A percentile compares a stretch with the other conserved stretches of the same genome.
Conservation (phyloP, 306 rosid species). For the Ormosia emarginata region DNA sequence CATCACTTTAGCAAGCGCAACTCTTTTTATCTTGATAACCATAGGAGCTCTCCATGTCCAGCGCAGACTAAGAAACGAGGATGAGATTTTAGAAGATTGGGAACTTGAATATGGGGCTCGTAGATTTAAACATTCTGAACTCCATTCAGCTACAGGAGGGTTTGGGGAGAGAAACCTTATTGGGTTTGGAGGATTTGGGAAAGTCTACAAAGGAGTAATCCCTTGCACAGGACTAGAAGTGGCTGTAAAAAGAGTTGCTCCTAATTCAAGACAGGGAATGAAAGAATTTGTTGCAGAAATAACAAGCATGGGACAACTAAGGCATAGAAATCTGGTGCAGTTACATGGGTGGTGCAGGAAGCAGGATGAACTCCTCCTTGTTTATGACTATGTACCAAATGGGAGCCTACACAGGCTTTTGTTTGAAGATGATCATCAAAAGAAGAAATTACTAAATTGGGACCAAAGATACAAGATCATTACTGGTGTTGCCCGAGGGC, state of each 20-base stretch:
- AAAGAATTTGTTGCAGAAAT: conserved; percentile 42
- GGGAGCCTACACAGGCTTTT: conserved; percentile 41
- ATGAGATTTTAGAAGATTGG: conserved; percentile 34
- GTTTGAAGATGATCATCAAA: conserved; percentile 12
- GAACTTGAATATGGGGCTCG: conserved; percentile 32
- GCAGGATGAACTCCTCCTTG: conserved; percentile 35
- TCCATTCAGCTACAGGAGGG: conserved; percentile 32
- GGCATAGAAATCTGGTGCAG: conserved; percentile 40
- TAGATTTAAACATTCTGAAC: conserved; percentile 21
- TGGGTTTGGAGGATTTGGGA: conserved; percentile 42
- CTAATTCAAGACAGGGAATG: conserved; percentile 34
- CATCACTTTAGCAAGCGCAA: conserved; percentile 24
- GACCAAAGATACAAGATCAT: conserved; percentile 25
- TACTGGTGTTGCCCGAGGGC: conserved; percentile 33
- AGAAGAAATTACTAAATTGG: conserved; percentile 25
- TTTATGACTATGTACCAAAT: conserved; percentile 31
- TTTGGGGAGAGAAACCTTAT: conserved; percentile 27
- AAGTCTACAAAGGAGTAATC: conserved; percentile 30
- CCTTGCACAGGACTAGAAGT: conserved; percentile 32
- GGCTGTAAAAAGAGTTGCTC: conserved; percentile 29
- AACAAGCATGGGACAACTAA: conserved; percentile 25
- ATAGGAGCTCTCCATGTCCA: conserved; percentile 3
- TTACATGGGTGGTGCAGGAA: conserved; percentile 36
- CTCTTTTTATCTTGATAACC: not conserved
- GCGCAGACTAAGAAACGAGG: conserved; percentile 9